Evolutionary conservation across 768 basidiomycete species (phyloP).

Genomic region (Ramaria sp.): DNA sequence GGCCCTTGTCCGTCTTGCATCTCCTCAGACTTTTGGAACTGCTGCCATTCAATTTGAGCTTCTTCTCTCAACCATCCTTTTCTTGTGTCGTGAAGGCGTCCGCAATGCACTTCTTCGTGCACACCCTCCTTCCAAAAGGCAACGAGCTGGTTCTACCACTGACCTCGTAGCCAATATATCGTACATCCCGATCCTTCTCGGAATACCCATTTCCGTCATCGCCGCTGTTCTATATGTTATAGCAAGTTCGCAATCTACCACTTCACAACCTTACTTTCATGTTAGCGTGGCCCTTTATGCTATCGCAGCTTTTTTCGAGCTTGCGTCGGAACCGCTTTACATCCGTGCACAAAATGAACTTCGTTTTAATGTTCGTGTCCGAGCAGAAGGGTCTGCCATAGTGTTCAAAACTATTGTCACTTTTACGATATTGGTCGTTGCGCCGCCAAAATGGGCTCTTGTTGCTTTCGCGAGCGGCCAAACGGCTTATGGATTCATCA

Average conservation of each 20-base stretch:
- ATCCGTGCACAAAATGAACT: slow-evolving; percentile 63
- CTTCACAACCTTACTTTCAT: slow-evolving; percentile 52
- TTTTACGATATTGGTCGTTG: slow-evolving; percentile 45
- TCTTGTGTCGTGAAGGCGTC: slow-evolving; percentile 88
- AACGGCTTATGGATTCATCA: slow-evolving; percentile 50
- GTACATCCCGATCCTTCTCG: slow-evolving; percentile 57
- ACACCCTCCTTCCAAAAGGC: slow-evolving; percentile 15
- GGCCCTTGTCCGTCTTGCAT: slow-evolving; percentile 46
- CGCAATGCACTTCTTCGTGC: slow-evolving; percentile 75
- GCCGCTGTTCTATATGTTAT: slow-evolving; percentile 43
- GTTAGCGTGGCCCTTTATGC: slow-evolving; percentile 60
- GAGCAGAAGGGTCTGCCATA: slow-evolving; percentile 80
- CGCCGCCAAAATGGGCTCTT: slow-evolving; percentile 47
- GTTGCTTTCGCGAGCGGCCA: slow-evolving; percentile 85
- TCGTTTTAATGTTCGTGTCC: slow-evolving; percentile 59
- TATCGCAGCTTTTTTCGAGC: slow-evolving; percentile 62
- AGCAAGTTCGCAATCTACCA: slow-evolving; percentile 41
- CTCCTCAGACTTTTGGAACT: slow-evolving; percentile 51
- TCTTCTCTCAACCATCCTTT: slow-evolving; percentile 78
- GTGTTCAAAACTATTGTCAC: slow-evolving; percentile 63
- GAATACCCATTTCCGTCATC: slow-evolving; percentile 49
- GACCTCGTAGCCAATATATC: slow-evolving; percentile 35
- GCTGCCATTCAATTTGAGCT: slow-evolving; percentile 94
- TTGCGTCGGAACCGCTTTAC: slow-evolving; percentile 76
- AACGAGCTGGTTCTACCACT: not conserved